Conservation (phyloP, 257 asterid genomes). For the Parsonsia alboflavescens region DNA sequence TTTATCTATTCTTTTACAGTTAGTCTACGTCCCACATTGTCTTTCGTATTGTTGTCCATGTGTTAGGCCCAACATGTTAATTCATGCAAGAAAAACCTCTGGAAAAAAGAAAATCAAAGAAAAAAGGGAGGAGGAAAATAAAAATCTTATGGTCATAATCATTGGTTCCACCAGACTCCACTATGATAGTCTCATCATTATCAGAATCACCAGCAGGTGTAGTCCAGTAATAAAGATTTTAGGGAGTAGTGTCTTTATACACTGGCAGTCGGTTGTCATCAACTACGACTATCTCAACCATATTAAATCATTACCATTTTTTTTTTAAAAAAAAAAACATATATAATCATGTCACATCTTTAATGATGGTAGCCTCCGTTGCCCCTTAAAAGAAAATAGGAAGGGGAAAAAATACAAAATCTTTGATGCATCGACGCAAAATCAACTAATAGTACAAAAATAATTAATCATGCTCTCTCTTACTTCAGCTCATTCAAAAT, state of each 20-base stretch:
- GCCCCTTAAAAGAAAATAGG: too few species aligned
- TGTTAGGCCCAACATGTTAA: too few species aligned
- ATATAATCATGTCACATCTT: neutral
- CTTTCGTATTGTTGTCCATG: too few species aligned
- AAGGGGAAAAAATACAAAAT: too few species aligned
- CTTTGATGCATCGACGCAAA: too few species aligned
- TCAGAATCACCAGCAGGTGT: slow-evolving; percentile 12
- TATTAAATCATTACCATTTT: neutral
- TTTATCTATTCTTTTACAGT: too few species aligned
- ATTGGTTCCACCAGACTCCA: slow-evolving; percentile 27
- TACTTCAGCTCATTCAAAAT: too few species aligned
- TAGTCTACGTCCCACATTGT: too few species aligned
- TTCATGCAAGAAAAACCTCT: neutral
- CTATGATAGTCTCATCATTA: slow-evolving; percentile 19
- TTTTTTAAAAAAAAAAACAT: too few species aligned
- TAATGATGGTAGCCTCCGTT: neutral
- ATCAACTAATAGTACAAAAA: too few species aligned
- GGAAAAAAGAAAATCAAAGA: neutral
- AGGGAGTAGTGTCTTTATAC: neutral
- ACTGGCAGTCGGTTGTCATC: slow-evolving; percentile 35
- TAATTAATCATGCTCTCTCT: too few species aligned
- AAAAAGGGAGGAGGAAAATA: neutral
- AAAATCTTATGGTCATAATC: slow-evolving; percentile 6
- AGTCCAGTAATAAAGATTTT: slow-evolving; percentile 9
- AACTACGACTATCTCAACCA: slow-evolving; percentile 19